Conservation (phyloP, 2,329 filamentous ascomycete genomes). For the Amauroascus verrucosus region DNA sequence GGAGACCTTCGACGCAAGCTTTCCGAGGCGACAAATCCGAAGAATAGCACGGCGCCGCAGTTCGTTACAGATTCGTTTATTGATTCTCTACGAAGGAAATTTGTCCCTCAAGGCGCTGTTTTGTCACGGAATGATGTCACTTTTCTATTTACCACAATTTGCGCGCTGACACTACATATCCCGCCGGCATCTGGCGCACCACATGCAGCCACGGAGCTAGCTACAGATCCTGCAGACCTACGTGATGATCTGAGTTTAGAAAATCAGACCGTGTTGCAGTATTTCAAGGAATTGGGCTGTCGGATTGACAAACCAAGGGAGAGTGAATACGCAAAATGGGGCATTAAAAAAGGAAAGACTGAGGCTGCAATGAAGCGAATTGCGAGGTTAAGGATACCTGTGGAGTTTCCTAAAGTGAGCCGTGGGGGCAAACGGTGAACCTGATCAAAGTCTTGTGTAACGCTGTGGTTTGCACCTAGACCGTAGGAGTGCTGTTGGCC, state of each 20-base stretch:
- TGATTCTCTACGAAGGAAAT: slow-evolving; percentile 33
- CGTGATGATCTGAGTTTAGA: slow-evolving; percentile 37
- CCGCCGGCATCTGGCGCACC: slow-evolving; percentile 33
- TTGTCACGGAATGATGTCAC: slow-evolving; percentile 34
- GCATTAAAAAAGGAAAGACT: slow-evolving; percentile 50
- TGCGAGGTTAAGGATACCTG: slow-evolving; percentile 63
- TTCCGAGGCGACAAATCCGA: slow-evolving; percentile 22
- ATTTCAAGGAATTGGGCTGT: slow-evolving; percentile 40
- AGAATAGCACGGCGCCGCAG: slow-evolving; percentile 13
- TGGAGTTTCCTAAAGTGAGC: slow-evolving; percentile 65
- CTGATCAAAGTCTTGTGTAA: not conserved
- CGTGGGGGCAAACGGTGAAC: slow-evolving; percentile 25
- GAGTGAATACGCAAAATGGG: slow-evolving; percentile 34
- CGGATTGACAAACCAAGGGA: slow-evolving; percentile 34
- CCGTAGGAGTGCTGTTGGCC: not conserved
- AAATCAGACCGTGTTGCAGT: slow-evolving; percentile 27
- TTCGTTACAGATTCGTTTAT: slow-evolving; percentile 32
- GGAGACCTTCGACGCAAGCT: slow-evolving; percentile 33
- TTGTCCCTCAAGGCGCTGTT: slow-evolving; percentile 29
- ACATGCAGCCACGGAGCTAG: slow-evolving; percentile 31
- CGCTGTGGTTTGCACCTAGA: not conserved
- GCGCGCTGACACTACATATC: slow-evolving; percentile 38
- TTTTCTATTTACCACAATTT: slow-evolving; percentile 38
- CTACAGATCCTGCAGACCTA: slow-evolving; percentile 38
- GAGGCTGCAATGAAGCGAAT: slow-evolving; percentile 45